Base-by-base conservation (phyloP, 208 protist genomes). In the Angomonas desouzai region DNA sequence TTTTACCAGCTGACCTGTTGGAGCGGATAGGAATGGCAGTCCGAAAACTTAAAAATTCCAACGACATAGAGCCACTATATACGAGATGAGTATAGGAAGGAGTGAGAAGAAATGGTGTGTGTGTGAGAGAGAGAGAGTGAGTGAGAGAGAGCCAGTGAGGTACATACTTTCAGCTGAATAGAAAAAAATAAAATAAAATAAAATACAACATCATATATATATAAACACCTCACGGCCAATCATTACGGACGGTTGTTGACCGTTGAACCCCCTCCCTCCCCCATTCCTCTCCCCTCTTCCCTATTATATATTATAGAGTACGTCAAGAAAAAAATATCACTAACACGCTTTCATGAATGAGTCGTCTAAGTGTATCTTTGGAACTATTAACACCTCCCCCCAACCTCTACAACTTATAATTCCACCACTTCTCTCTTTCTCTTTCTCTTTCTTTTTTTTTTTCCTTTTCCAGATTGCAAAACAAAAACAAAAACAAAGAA, bases 371-470 rank as follows among this genome's bases (percentile, higher is more conserved):
- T 18, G 13, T 13, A 43, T n/a, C n/a, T n/a, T n/a, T n/a, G n/a
- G n/a, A 43, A 13, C 36, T 43, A 43, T 43, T 43, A 20, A 6
- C 22, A 53, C 47, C n/a, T 53, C 47, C 47, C 47, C 13, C 36
- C 36, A 40, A 40, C 13, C 9, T 40, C 36, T 40, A 40, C 36
- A 6, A 18, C 36, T 40, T 40, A 18, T 40, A 18, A 18, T 40
- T 40, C 13, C 13, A 40, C 13, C 36, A 40, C 36, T 18, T 22
- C 18, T 53, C 23, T 53, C 48, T 53, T 53, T 22, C 48, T 22
- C 20, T 16, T 53, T 53, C 48, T 29, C 48, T 53, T 53, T 28
- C 18, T 28, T 53, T 28, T 53, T 53, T 53, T 53, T 53, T 53
- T 53, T 53, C 18, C 18, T 53, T 53, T 53, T 53, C 18, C 38